These are phyloP conservation scores for Suillus lakei DNA, from an alignment of 768 basidiomycete species.

Conservation along the genomic window DNA sequence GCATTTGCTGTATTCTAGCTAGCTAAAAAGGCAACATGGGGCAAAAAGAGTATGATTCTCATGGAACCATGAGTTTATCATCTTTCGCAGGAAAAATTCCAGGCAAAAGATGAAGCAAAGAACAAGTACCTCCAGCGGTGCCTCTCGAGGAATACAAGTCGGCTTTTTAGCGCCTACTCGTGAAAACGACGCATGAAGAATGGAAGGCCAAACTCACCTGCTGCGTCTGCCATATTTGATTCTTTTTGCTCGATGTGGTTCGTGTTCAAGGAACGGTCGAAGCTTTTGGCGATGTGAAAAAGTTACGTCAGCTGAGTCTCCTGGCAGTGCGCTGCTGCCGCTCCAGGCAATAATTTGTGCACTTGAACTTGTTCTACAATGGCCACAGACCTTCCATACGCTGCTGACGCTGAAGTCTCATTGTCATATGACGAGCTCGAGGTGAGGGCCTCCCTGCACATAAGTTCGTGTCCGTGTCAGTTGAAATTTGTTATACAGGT, in stretches of 20 bases:
- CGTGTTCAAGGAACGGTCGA: constrained; percentile 15
- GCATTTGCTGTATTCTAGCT: constrained; percentile 54
- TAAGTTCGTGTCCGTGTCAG: neutral
- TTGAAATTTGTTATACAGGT: constrained; percentile 56
- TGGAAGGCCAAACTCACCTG: constrained; percentile 50
- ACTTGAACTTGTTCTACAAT: constrained; percentile 38
- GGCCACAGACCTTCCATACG: constrained; percentile 90
- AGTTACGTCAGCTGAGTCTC: constrained; percentile 35
- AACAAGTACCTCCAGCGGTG: constrained; percentile 39
- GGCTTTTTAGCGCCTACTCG: constrained; percentile 31
- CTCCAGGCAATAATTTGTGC: neutral
- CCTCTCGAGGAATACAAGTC: constrained; percentile 35
- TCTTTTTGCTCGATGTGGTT: constrained; percentile 30
- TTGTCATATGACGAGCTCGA: constrained; percentile 90
- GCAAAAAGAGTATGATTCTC: constrained; percentile 29
- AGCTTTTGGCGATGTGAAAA: neutral
- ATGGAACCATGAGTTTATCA: constrained; percentile 70
- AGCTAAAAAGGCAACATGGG: constrained; percentile 65
- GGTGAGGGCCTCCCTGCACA: constrained; percentile 43
- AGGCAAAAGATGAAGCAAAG: constrained; percentile 39
- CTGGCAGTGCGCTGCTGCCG: constrained; percentile 1
- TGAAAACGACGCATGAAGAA: constrained; percentile 26
- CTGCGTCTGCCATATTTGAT: constrained; percentile 53
- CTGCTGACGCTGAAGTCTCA: constrained; percentile 91
- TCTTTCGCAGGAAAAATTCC: constrained; percentile 47